These are phyloP conservation scores for Wickerhamiella alocasiicola DNA, from an alignment of 805 yeast species.

Conservation along the genomic window DNA sequence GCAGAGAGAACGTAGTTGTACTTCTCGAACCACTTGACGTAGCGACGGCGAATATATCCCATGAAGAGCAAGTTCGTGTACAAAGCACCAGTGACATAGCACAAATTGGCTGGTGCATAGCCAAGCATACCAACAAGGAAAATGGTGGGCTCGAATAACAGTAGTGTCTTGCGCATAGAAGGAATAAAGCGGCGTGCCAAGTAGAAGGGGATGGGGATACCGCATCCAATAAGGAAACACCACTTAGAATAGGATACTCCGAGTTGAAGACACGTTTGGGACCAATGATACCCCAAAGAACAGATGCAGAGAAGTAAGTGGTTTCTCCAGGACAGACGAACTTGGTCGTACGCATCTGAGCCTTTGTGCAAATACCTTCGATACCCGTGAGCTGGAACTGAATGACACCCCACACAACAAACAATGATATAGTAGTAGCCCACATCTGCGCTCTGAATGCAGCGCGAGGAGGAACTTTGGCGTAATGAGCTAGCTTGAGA, in stretches of 20 bases:
- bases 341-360: conserved; percentile 25
- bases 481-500: conserved; percentile 38
- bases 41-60: no score
- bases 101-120: conserved; percentile 20
- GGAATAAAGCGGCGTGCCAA: conserved; percentile 18
- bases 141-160: conserved; percentile 38
- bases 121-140: conserved; percentile 16
- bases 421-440: conserved; percentile 31
- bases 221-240: conserved; percentile 49
- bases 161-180: conserved; percentile 4
- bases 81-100: conserved; percentile 14
- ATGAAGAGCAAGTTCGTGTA: conserved; percentile 14
- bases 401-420: conserved; percentile 33
- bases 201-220: conserved; percentile 20
- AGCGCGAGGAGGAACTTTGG: conserved; percentile 33
- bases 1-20: no score
- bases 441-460: conserved; percentile 30
- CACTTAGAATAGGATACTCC: conserved; percentile 48
- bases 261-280: conserved; percentile 40
- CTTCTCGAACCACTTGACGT: no score
- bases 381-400: conserved; percentile 34
- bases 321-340: conserved; percentile 33
- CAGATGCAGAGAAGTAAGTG: conserved; percentile 38
- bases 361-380: conserved; percentile 35
- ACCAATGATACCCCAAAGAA: conserved; percentile 50